Conservation (phyloP, 768 basidiomycete species). For the Naematelia aurantialba region DNA sequence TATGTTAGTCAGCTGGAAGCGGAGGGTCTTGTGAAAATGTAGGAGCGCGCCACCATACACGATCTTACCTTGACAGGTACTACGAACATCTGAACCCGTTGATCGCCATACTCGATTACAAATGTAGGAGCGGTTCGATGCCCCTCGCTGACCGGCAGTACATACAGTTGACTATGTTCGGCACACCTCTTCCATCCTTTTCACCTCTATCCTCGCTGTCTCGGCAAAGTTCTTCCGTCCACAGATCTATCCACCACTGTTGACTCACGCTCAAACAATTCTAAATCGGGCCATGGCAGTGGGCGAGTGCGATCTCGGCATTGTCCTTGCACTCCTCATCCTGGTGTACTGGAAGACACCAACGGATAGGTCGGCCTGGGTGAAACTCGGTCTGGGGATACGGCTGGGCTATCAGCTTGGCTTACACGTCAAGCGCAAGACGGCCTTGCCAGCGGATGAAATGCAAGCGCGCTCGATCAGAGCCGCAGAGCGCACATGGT, state of each 20-base stretch:
- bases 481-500: constrained; percentile 1
- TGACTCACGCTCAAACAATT: constrained; percentile 15
- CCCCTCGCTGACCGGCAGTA: constrained; percentile 5
- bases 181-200: constrained; percentile 14
- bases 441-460: not conserved
- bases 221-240: constrained; percentile 23
- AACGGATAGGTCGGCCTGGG: constrained; percentile 18
- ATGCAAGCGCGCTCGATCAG: not conserved
- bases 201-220: constrained; percentile 18
- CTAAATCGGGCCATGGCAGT: constrained; percentile 12
- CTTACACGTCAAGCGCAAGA: constrained; percentile 3
- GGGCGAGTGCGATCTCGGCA: constrained; percentile 14
- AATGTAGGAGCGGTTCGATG: constrained; percentile 1
- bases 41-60: not conserved
- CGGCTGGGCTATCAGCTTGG: constrained; percentile 18
- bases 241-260: constrained; percentile 6
- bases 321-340: constrained; percentile 18
- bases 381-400: constrained; percentile 25
- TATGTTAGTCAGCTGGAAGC: constrained; percentile 2
- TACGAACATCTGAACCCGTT: constrained; percentile 1
- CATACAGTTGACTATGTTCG: constrained; percentile 18
- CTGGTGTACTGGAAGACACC: constrained; percentile 23
- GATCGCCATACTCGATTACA: constrained; percentile 2
- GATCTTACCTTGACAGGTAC: not conserved
- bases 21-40: not conserved